Conservation (phyloP, 2,329 filamentous ascomycete genomes). For the Tolypocladium cylindrosporum region DNA sequence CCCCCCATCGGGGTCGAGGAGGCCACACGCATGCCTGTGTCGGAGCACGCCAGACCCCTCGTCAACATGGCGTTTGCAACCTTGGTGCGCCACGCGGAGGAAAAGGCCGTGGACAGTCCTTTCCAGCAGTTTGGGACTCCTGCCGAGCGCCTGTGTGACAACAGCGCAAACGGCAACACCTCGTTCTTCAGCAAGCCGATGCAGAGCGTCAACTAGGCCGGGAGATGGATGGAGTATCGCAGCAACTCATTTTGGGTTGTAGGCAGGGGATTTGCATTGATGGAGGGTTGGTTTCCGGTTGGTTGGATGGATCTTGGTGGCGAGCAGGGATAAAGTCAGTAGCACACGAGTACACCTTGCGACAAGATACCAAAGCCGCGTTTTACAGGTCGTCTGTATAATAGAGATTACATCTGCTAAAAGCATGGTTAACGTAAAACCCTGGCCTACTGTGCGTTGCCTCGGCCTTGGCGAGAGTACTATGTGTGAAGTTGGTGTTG, state of each 20-base stretch:
- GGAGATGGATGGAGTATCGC: neutral
- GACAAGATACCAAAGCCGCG: neutral
- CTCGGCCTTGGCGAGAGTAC: too few species aligned
- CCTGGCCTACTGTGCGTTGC: neutral
- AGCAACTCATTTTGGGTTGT: neutral
- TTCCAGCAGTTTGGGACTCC: conserved; percentile 1
- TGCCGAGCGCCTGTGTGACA: neutral
- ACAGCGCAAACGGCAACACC: neutral
- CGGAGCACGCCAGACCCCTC: conserved; percentile 30
- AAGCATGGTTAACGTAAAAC: neutral
- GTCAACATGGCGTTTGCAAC: conserved; percentile 29
- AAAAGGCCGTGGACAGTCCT: neutral
- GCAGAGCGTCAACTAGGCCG: neutral
- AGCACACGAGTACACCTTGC: conserved; percentile 1
- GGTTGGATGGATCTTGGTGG: conserved; percentile 3
- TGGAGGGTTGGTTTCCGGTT: conserved; percentile 2
- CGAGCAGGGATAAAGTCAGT: neutral
- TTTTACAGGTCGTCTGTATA: neutral
- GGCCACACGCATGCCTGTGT: conserved; percentile 24
- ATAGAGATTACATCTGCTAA: neutral
- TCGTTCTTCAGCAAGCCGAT: neutral
- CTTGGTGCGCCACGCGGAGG: conserved; percentile 8
- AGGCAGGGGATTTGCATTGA: neutral
- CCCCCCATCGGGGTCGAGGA: conserved; percentile 23
- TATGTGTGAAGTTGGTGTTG: neutral